Evolutionary conservation across 148 eudicot genomes (phyloP).

Genomic region (Fagopyrum esculentum): DNA sequence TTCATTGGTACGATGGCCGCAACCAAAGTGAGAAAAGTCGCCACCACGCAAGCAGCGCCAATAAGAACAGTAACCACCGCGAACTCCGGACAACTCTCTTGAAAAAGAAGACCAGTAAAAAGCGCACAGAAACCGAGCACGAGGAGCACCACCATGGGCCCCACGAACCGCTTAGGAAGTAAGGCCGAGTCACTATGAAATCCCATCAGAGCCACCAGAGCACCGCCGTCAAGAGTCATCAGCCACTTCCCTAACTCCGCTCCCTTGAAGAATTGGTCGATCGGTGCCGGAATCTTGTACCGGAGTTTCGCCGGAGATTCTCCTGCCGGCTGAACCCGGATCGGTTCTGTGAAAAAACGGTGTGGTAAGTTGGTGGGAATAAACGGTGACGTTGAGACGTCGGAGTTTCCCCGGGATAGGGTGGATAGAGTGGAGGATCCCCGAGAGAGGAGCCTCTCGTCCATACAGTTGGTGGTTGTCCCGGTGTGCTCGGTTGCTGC

Average conservation of each 20-base stretch:
- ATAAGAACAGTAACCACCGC: neutral
- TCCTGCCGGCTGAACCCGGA: neutral
- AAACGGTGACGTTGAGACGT: neutral
- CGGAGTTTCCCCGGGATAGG: neutral
- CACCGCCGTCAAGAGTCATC: neutral
- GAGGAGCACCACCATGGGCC: neutral
- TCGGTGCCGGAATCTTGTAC: neutral
- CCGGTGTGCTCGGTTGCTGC: neutral
- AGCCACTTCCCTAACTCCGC: slow-evolving; percentile 1
- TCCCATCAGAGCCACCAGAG: neutral
- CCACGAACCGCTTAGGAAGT: neutral
- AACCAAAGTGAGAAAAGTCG: neutral
- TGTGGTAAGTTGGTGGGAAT: no score
- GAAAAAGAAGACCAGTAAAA: neutral
- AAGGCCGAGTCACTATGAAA: neutral
- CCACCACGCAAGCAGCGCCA: neutral
- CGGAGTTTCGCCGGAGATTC: neutral
- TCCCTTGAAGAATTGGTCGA: neutral
- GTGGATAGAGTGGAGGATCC: neutral
- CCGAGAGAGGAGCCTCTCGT: neutral
- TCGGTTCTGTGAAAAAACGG: no score
- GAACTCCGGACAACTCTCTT: neutral
- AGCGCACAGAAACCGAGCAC: neutral
- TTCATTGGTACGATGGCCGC: neutral
- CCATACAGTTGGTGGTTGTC: neutral